Evolutionary conservation across 129 eudicot genomes (phyloP).

Genomic region (Scalesia atractyloides): DNA sequence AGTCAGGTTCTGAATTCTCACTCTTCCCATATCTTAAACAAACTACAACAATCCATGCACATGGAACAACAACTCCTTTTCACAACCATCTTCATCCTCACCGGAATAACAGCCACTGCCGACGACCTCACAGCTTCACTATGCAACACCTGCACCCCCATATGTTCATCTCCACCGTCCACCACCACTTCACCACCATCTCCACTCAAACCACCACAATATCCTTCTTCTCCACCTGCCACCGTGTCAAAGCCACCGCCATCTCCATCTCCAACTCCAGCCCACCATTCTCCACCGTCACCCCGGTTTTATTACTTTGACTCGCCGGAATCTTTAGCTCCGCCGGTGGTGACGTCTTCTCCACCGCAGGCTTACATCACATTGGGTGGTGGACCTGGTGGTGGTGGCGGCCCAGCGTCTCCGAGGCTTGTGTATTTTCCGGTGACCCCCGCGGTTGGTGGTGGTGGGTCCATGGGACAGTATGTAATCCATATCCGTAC

Average conservation of each 20-base stretch:
- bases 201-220: conserved; percentile 26
- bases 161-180: conserved; percentile 60
- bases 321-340: conserved; percentile 26
- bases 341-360: neutral
- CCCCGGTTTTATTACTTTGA: conserved; percentile 40
- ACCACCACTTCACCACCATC: conserved; percentile 19
- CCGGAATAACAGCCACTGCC: conserved; percentile 15
- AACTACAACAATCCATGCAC: neutral
- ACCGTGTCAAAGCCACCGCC: conserved; percentile 29
- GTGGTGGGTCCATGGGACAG: neutral
- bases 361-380: conserved; percentile 45
- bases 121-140: conserved; percentile 36
- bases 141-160: conserved; percentile 58
- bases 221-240: conserved; percentile 13
- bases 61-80: conserved; percentile 23
- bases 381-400: conserved; percentile 13
- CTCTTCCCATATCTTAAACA: neutral
- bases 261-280: conserved; percentile 5
- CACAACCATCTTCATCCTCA: conserved; percentile 19
- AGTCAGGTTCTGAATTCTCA: neutral
- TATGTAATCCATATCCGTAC: conserved; percentile 44
- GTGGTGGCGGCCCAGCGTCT: conserved; percentile 37
- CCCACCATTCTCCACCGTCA: conserved; percentile 46
- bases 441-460: conserved; percentile 21
- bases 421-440: conserved; percentile 43